Evolutionary conservation across 257 asterid genomes (phyloP), one percentile per base, ranked within the genome.

Genomic region (Anisodus acutangulus): DNA sequence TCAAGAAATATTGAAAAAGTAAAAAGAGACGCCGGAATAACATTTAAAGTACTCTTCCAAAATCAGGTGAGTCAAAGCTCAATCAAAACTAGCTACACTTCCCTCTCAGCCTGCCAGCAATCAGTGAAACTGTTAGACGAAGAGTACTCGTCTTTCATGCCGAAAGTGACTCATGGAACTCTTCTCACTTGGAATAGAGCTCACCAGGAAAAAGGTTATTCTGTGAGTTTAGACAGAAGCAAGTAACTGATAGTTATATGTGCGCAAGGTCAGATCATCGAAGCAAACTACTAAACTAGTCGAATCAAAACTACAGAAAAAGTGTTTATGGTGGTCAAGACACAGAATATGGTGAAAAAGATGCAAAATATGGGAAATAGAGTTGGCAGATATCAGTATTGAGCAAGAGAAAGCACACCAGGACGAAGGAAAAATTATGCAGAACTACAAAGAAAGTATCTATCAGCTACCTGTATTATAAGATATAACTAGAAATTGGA

Each of bases 11-110:
- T 47, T 49, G 12, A 74, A 49, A 74, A 49, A 19, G 43, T 19
- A 72, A 19, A 69, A 49, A 51, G 60, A 74, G 43, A 19, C 12
- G 7, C 1, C 26, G 59, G 53, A 47, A 47, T 74, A 74, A 74
- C 62, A 49, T 74, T 49, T 74, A n/a, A 74, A 39, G 53, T 69
- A 16, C 78, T 15, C 78, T 39, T 55, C 13, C 53, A 8, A 9
- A 53, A 39, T 69, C 64, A 69, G 78, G 78, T 69, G 78, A 69
- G 53, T 16, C 78, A 69, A 45, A 69, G 13, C 22, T 41, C 49
- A 67, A 37, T 3, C 49, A 68, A 68, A 68, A 37, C 76, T 68
- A 68, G 12, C 51, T 68, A 68, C 51, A 68, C 51, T 68, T 37
- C 72, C 72, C n/a, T 5, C 74, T 35, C 49, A 67, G 74, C 31